These are phyloP conservation scores for Hemisphaericaspora subhashii DNA, from an alignment of 1,139 yeast species.

Conservation along the genomic window DNA sequence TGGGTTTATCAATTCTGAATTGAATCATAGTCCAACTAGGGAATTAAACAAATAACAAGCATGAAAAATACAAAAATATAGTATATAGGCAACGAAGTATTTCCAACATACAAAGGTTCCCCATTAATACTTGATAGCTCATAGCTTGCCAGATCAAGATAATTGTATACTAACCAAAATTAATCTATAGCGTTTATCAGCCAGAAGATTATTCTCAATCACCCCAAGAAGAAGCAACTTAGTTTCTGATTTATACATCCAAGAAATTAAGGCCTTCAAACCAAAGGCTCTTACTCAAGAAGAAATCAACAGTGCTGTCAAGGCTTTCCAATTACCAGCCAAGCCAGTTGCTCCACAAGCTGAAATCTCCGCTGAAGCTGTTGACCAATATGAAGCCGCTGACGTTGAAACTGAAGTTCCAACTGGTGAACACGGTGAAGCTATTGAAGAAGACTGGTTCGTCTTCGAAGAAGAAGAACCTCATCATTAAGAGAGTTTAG, in stretches of 20 bases:
- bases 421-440: conserved; percentile 41
- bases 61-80: no score
- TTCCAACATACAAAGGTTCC: neutral
- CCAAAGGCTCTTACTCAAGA: conserved; percentile 72
- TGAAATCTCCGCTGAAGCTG: conserved; percentile 74
- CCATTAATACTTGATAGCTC: conserved; percentile 1
- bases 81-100: no score
- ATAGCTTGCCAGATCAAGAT: neutral
- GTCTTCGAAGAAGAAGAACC: conserved; percentile 76
- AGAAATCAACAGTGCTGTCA: conserved; percentile 78
- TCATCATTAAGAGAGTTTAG: conserved; percentile 29
- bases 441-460: conserved; percentile 75
- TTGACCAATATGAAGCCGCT: conserved; percentile 71
- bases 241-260: conserved; percentile 82
- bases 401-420: conserved; percentile 68
- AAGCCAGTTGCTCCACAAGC: conserved; percentile 72
- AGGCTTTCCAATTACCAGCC: conserved; percentile 76
- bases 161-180: conserved; percentile 19
- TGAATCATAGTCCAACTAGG: no score
- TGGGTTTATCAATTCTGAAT: no score
- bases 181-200: conserved; percentile 21
- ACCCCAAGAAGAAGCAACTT: conserved; percentile 57
- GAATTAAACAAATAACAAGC: no score
- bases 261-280: conserved; percentile 85
- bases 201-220: conserved; percentile 46